Percentiles rank a stretch among this genome's conserved stretches.
These are phyloP conservation scores for Blumeria graminis DNA, from an alignment of 2,329 filamentous ascomycete genomes.

Conservation along the genomic window DNA sequence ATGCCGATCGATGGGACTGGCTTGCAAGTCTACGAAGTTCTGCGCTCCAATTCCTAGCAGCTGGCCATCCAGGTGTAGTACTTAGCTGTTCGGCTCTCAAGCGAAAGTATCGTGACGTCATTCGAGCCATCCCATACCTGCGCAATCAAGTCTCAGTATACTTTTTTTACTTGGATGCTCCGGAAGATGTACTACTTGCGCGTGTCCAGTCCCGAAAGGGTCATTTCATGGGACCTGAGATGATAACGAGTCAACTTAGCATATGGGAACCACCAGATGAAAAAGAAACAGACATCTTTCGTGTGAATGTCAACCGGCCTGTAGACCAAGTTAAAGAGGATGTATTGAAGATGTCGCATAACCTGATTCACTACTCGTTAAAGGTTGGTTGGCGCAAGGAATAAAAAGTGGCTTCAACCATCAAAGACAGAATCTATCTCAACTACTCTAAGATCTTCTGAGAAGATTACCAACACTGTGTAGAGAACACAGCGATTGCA, in stretches of 20 bases:
- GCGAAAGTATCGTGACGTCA: constrained; percentile 87
- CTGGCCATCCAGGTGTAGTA: constrained; percentile 50
- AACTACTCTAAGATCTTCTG: too few relatives aligned
- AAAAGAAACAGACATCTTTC: constrained; percentile 49
- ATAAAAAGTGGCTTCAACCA: too few relatives aligned
- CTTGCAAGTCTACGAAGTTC: constrained; percentile 54
- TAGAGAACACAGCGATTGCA: too few relatives aligned
- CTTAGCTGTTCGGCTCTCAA: constrained; percentile 91
- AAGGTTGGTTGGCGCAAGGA: too few relatives aligned
- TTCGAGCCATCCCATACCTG: constrained; percentile 58
- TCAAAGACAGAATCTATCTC: too few relatives aligned
- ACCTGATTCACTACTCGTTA: constrained; percentile 5
- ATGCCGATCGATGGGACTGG: constrained; percentile 96
- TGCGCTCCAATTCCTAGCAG: constrained; percentile 26
- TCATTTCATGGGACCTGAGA: constrained; percentile 88
- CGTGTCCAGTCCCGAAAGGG: constrained; percentile 52
- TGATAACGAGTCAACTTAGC: constrained; percentile 83
- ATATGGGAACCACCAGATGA: constrained; percentile 58
- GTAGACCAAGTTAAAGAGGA: constrained; percentile 34
- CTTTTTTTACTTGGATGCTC: constrained; percentile 74
- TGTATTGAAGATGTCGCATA: constrained; percentile 29
- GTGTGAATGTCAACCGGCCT: constrained; percentile 39
- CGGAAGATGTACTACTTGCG: constrained; percentile 48
- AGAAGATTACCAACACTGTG: too few relatives aligned
- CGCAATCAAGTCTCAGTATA: constrained; percentile 53